Percentiles rank a stretch among this genome's conserved stretches.
phyloP scores from a whole-genome alignment of 192 early-diverging fungal genomes.

The Oehlia diaphana region DNA sequence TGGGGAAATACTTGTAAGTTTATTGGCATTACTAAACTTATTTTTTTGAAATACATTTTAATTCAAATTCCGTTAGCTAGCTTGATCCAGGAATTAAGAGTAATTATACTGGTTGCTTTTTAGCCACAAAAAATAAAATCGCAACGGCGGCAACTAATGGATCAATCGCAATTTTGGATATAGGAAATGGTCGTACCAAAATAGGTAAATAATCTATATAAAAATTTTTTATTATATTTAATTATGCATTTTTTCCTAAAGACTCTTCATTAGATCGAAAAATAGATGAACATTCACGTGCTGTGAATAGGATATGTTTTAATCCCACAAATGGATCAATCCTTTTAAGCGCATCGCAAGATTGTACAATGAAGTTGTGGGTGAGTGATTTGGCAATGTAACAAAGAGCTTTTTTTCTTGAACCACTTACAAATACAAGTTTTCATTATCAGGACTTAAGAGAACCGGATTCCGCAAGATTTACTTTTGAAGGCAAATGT shows the following conservation, averaged over 20 bases:
- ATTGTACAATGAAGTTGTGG: slow-evolving; percentile 76
- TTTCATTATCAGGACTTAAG: slow-evolving; percentile 57
- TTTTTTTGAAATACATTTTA: neutral
- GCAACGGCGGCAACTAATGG: slow-evolving; percentile 72
- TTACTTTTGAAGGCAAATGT: slow-evolving; percentile 72
- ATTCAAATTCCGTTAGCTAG: neutral
- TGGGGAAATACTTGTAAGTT: slow-evolving; percentile 67
- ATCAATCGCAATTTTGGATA: slow-evolving; percentile 74
- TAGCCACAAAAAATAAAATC: slow-evolving; percentile 63
- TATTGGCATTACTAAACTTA: slow-evolving; percentile 16
- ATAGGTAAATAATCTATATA: slow-evolving; percentile 26
- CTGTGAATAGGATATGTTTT: slow-evolving; percentile 79
- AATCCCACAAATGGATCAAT: slow-evolving; percentile 65
- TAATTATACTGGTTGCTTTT: slow-evolving; percentile 20
- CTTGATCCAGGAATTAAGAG: slow-evolving; percentile 3
- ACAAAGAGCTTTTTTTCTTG: neutral
- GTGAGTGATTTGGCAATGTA: slow-evolving; percentile 38
- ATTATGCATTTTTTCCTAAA: neutral
- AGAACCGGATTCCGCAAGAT: slow-evolving; percentile 42
- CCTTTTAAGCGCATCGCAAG: slow-evolving; percentile 77
- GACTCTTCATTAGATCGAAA: slow-evolving; percentile 50
- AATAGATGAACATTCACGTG: slow-evolving; percentile 69
- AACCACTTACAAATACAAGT: neutral
- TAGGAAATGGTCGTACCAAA: slow-evolving; percentile 38
- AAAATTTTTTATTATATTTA: neutral